Evolutionary conservation across 176 grass and related monocot genomes (phyloP).

Genomic region (Musa schizocarpa): DNA sequence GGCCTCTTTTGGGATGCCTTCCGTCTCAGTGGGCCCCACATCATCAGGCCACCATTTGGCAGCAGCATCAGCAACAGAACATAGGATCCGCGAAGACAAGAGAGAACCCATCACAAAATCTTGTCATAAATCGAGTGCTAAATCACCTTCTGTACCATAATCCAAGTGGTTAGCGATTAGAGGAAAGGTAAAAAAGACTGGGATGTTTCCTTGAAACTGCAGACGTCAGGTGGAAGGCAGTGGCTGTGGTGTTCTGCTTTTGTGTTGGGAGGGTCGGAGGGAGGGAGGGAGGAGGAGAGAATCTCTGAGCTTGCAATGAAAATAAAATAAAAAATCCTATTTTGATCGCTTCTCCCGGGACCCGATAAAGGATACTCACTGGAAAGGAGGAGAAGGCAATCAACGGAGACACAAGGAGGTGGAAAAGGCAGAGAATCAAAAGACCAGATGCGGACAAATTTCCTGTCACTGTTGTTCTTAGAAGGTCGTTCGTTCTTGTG

Average conservation of each 20-base stretch:
- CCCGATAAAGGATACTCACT: constrained; percentile 2
- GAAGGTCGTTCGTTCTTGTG: constrained; percentile 35
- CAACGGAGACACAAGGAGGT: neutral
- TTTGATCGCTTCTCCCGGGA: neutral
- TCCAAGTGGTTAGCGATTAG: neutral
- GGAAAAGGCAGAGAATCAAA: constrained; percentile 32
- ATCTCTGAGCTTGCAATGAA: neutral
- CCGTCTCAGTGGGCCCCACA: too few relatives aligned
- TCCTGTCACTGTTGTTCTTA: constrained; percentile 52
- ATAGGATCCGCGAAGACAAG: neutral
- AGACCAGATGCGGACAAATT: constrained; percentile 54
- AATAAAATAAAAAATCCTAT: neutral
- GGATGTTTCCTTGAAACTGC: too few relatives aligned
- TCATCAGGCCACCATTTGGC: too few relatives aligned
- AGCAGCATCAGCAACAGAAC: too few relatives aligned
- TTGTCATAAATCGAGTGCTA: neutral
- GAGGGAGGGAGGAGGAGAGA: neutral
- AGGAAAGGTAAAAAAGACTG: neutral
- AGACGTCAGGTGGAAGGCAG: too few relatives aligned
- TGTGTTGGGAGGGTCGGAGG: neutral
- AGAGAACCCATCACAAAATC: neutral
- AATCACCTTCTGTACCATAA: neutral
- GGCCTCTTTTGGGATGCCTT: too few relatives aligned
- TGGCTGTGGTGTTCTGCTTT: too few relatives aligned
- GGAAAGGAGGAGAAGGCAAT: constrained; percentile 5